Evolutionary conservation across 2,329 filamentous ascomycete species (phyloP).

Genomic region (Cladophialophora exuberans): DNA sequence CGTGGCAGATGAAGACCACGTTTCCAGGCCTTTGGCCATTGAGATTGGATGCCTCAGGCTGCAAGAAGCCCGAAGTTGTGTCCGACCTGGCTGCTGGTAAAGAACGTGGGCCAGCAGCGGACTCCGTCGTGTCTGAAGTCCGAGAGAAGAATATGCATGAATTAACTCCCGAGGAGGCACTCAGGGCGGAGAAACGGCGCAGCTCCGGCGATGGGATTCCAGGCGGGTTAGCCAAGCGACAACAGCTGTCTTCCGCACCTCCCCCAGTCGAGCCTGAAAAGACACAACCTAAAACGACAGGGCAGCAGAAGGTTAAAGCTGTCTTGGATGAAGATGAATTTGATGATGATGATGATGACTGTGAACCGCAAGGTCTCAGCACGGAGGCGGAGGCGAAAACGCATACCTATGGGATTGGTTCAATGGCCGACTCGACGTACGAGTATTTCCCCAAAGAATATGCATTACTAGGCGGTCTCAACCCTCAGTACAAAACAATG

Average conservation of each 20-base stretch:
- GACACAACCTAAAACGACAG: conserved; percentile 16
- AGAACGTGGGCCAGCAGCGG: not conserved
- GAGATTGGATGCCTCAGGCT: conserved; percentile 75
- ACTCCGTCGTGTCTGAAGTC: not conserved
- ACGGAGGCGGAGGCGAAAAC: conserved; percentile 38
- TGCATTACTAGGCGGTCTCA: conserved; percentile 49
- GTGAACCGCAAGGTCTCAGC: conserved; percentile 45
- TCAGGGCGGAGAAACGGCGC: not conserved
- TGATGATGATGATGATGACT: conserved; percentile 36
- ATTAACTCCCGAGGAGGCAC: not conserved
- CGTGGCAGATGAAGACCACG: conserved; percentile 70
- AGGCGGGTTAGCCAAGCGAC: conserved; percentile 15
- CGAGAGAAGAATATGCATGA: not conserved
- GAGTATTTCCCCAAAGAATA: conserved; percentile 57
- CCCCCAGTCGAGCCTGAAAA: not conserved
- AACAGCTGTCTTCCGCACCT: conserved; percentile 24
- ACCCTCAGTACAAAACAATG: conserved; percentile 47
- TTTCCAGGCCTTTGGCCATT: conserved; percentile 82
- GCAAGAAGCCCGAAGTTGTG: conserved; percentile 53
- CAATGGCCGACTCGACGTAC: conserved; percentile 52
- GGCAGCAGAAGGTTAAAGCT: not conserved
- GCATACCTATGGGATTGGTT: conserved; percentile 49
- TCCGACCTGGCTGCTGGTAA: conserved; percentile 29
- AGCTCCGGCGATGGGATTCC: not conserved
- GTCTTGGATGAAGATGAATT: conserved; percentile 13